A percentile compares a stretch with the other conserved stretches of the same genome.
Evolutionary conservation across 108 stramenopile genomes (phyloP).

Genomic region (Fragilaria crotonensis): DNA sequence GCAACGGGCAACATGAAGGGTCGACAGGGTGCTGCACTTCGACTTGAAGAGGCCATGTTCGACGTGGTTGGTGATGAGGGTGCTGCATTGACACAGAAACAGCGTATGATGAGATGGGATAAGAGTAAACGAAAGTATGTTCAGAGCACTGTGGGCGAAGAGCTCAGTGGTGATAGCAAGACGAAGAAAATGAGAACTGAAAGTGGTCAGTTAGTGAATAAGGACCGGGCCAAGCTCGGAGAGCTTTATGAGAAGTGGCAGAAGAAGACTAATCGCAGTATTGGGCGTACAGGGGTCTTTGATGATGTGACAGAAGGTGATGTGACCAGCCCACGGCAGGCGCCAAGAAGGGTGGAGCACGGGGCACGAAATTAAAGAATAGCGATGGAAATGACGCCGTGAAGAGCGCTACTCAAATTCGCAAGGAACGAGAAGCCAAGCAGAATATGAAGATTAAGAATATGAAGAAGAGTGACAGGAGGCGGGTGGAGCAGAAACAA

Average conservation of each 20-base stretch:
- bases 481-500: slow-evolving; percentile 23
- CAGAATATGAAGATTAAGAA: slow-evolving; percentile 80
- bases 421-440: slow-evolving; percentile 66
- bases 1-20: slow-evolving; percentile 48
- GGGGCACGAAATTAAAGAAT: slow-evolving; percentile 10
- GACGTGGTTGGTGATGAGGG: slow-evolving; percentile 95
- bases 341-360: slow-evolving; percentile 29
- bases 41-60: slow-evolving; percentile 87
- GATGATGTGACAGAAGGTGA: slow-evolving; percentile 61
- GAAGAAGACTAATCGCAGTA: slow-evolving; percentile 86
- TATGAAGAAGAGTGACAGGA: slow-evolving; percentile 58
- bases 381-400: slow-evolving; percentile 19
- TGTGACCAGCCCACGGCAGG: slow-evolving; percentile 21
- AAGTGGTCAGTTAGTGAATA: slow-evolving; percentile 79
- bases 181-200: slow-evolving; percentile 76
- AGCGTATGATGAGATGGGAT: slow-evolving; percentile 96
- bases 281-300: slow-evolving; percentile 82
- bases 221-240: slow-evolving; percentile 87
- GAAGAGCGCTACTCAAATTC: slow-evolving; percentile 56
- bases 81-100: slow-evolving; percentile 79
- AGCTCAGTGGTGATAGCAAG: slow-evolving; percentile 64
- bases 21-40: slow-evolving; percentile 34
- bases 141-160: slow-evolving; percentile 81
- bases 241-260: slow-evolving; percentile 96
- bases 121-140: slow-evolving; percentile 88